Base-by-base conservation (phyloP, 306 rosid species). In the Quercus cerris region DNA sequence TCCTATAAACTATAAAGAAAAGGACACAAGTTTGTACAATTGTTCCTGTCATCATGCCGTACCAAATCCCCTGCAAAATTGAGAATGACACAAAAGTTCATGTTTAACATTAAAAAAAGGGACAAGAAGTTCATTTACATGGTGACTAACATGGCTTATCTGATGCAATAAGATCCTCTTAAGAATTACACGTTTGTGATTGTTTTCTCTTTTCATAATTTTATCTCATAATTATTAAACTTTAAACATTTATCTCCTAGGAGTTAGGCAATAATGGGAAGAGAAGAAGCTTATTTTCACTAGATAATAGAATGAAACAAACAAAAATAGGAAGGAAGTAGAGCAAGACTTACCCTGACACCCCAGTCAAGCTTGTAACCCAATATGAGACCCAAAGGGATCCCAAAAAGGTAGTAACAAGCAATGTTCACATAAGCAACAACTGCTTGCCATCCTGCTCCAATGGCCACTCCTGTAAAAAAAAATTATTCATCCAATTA, bases 391-490 rank as follows among this genome's bases (percentile, higher is more conserved):
- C 98, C 97, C 9, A 92, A 54, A 52, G 98, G 98, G 68, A 92
- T 55, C 18, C 98, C 98, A 75, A 94, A 66, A 0, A 86, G 11
- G 71, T 94, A 94, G 78, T 94, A 94, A 81, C 94, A 94, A 0
- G 81, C 92, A 64, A 91, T 15, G 76, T 92, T 94, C 0, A 94
- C 91, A 68, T 92, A 91, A 28, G 93, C 98, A 38, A 94, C 97
- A 31, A 18, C 19, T 20, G 87, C 74, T 35, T 94, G 98, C 97
- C 98, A 94, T 1, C 97, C 98, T 5, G 98, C 98, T 6, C 98
- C 97, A 66, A 92, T 81, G 10, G 97, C 98, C 13, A 92, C 98
- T 7, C 98, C 97, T 90, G 54, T 58, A 70, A 46, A 54, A 54
- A 22, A 38, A 77, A 4, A 31, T 3, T 10, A 35, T 4, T 67